Evolutionary conservation across 1,284 basidiomycete genomes (phyloP), one percentile per base, ranked within the genome.

Genomic region (Cutaneotrichosporon sp.): DNA sequence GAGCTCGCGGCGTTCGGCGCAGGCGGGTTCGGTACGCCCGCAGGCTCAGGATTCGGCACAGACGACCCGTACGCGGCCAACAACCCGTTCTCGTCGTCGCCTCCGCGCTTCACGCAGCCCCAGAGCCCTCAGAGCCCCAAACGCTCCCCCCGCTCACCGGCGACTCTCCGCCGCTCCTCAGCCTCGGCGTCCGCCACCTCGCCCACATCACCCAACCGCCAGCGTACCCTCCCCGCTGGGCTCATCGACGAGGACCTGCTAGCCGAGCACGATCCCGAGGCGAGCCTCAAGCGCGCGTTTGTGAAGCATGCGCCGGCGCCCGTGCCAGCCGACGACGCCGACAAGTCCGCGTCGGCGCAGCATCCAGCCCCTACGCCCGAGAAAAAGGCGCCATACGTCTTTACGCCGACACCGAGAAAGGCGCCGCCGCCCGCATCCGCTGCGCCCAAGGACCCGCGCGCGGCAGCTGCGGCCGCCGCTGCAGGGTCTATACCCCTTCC

Each of bases 231-330:
- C 34, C 51, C 53, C 15, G 50, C 56, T 9, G 57, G 57, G 12
- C 58, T 72, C 20, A 69, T 73, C 12, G 69, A 69, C 53, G 68
- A 72, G 30, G 72, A 73, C 45, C 55, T 75, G 13, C 59, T 73
- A 36, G 67, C 67, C 17, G 65, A 64, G 49, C 59, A 58, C n/a
- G 72, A 74, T 52, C 68, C 72, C 9, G 63, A 63, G 21, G 55
- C 60, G 23, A 65, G 66, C 21, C 60, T 73, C 13, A 73, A 72
- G 51, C 65, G 67, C 53, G 73, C 73, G 18, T 75, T 75, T 46
- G 65, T 67, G 45, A 71, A 72, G 52, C 63, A 40, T 10, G 14
- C 15, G 15, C 14, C 43, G 2, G 49, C 45, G 8, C 14, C 35
- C 13, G 34, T 43, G 38, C 18, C 46, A 8, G 10, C 52, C 7